Base-by-base conservation (phyloP, 345 rosid species). In the Linum lewisii region DNA sequence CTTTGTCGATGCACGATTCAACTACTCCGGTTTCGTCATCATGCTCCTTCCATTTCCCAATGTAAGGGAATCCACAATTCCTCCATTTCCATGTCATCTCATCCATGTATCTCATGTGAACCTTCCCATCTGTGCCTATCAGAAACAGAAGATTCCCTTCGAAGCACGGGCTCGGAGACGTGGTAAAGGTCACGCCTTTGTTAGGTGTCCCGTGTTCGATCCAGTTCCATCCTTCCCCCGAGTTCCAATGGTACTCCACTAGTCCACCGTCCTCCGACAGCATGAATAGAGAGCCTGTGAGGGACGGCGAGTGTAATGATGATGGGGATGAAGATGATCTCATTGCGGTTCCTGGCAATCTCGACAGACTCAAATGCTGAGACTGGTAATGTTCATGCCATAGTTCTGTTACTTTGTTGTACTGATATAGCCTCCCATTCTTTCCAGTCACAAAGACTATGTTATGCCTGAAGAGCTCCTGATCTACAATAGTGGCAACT, bases 331-430 rank as follows among this genome's bases (percentile, higher is more conserved):
- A n/a, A n/a, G 80, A 63, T 51, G 83, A 59, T 58, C 88, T 78
- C 75, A 60, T 75, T 7, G 79, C 79, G 0, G 84, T 73, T 66
- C 88, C 88, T 2, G 84, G 82, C 32, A 55, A 19, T 71, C 59
- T 50, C 44, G 88, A 77, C 8, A 82, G 69, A 52, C 70, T 57
- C 77, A 85, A 64, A 72, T 85, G 86, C 65, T 63, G 84, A 56
- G 86, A 85, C 50, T 82, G 92, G 58, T 76, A 70, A 69, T 82
- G 92, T 77, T 77, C 86, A 45, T 82, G 88, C 92, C 88, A 80
- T 62, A 79, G 60, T 18, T 74, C 79, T 34, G 79, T 81, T 54
- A 82, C 81, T 71, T 79, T 82, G 80, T 82, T 85, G 63, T 79
- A 82, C 63, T 85, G 88, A 66, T 77, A 82, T 4, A 82, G 63